phyloP scores from a whole-genome alignment of 129 eudicot genomes.

The Lactuca sativa region DNA sequence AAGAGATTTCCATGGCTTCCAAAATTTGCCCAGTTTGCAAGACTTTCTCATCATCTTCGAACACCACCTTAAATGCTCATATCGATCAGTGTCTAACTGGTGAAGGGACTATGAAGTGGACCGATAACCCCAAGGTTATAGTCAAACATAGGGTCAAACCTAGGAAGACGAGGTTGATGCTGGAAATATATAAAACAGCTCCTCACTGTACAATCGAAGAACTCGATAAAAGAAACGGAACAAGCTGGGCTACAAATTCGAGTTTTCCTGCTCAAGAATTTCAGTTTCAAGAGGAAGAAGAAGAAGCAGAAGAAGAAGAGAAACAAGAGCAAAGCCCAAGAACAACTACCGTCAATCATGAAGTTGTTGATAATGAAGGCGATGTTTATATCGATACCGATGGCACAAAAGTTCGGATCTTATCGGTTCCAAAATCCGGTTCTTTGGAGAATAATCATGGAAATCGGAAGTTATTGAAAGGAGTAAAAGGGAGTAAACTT shows the following conservation, averaged over 20 bases:
- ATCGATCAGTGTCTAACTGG: slow-evolving; percentile 90
- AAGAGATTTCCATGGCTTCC: slow-evolving; percentile 58
- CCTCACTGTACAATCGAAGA: slow-evolving; percentile 75
- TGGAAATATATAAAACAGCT: slow-evolving; percentile 72
- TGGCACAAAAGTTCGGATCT: slow-evolving; percentile 82
- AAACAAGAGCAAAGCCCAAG: background rate
- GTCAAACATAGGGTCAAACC: slow-evolving; percentile 75
- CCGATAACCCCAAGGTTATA: slow-evolving; percentile 40
- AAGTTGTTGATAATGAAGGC: slow-evolving; percentile 53
- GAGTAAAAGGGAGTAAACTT: slow-evolving; percentile 39
- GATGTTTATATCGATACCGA: slow-evolving; percentile 75
- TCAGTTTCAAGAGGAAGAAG: slow-evolving; percentile 36
- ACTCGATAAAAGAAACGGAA: slow-evolving; percentile 86
- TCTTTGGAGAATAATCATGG: slow-evolving; percentile 23
- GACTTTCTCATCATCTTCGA: slow-evolving; percentile 77
- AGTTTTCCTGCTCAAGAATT: slow-evolving; percentile 41
- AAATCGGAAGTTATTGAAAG: slow-evolving; percentile 38
- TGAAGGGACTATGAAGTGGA: slow-evolving; percentile 53
- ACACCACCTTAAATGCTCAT: slow-evolving; percentile 94
- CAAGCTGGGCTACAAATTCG: slow-evolving; percentile 67
- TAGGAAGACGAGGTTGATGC: slow-evolving; percentile 62
- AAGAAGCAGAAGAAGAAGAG: slow-evolving; percentile 14
- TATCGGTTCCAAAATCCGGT: slow-evolving; percentile 43
- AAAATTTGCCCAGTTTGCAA: slow-evolving; percentile 94
- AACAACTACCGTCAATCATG: slow-evolving; percentile 23